Percentiles rank a stretch among this genome's conserved stretches.
Conservation (phyloP, 371 early-diverging fungal genomes). For the Ordospora colligata region DNA sequence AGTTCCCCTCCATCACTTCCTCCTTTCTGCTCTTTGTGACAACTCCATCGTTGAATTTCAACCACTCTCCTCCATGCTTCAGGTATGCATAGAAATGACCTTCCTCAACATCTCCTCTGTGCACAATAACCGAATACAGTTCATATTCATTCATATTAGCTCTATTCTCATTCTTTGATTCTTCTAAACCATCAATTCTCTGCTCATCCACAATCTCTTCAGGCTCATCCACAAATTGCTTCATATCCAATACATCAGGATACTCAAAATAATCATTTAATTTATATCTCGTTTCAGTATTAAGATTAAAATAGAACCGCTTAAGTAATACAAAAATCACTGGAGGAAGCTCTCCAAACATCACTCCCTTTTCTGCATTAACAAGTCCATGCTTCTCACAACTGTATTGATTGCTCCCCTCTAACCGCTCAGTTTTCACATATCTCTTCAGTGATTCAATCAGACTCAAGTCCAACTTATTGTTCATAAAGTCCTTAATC, state of each 20-base stretch:
- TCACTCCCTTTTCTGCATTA: conserved; percentile 84
- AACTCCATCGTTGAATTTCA: conserved; percentile 88
- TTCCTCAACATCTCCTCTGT: conserved; percentile 80
- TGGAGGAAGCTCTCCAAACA: conserved; percentile 81
- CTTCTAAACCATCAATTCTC: too few species aligned
- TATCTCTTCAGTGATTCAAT: conserved; percentile 80
- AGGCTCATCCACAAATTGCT: not conserved
- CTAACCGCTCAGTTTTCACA: conserved; percentile 71
- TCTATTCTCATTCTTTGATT: not conserved
- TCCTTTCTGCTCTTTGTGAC: conserved; percentile 72
- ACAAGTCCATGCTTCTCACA: conserved; percentile 88
- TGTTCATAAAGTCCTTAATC: conserved; percentile 25
- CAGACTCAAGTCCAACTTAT: conserved; percentile 62
- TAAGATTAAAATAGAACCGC: conserved; percentile 82
- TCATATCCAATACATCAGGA: conserved; percentile 70
- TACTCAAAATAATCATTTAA: conserved; percentile 94
- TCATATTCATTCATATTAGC: conserved; percentile 4
- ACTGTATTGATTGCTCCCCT: conserved; percentile 71
- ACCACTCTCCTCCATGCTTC: conserved; percentile 69
- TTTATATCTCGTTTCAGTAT: conserved; percentile 56
- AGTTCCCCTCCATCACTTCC: conserved; percentile 75
- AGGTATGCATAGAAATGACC: conserved; percentile 87
- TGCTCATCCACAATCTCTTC: not conserved
- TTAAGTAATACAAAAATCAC: conserved; percentile 91
- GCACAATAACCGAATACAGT: conserved; percentile 75